A percentile compares a stretch with the other conserved stretches of the same genome.
phyloP scores from a whole-genome alignment of 2,329 filamentous ascomycete genomes.

The Scedosporium minutisporum region DNA sequence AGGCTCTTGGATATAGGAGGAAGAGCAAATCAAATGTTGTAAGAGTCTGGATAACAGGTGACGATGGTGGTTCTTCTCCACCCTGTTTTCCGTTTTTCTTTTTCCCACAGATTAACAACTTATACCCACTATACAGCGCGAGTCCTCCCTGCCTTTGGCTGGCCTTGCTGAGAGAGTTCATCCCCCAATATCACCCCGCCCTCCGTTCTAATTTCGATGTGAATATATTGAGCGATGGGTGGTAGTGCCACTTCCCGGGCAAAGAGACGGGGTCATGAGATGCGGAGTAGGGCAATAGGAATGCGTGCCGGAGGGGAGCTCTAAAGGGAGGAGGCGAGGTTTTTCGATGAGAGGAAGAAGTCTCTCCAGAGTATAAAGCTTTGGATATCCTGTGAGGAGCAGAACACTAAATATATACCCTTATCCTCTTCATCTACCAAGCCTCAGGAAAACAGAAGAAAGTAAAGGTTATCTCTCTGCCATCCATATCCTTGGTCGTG shows the following conservation, averaged over 20 bases:
- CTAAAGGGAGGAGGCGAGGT: neutral
- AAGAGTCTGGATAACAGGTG: neutral
- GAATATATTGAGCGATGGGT: neutral
- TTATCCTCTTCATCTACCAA: neutral
- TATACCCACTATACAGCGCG: neutral
- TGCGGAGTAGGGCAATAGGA: neutral
- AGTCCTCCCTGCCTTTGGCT: too few relatives aligned
- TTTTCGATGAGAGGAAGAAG: neutral
- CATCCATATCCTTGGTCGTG: neutral
- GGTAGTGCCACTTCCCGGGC: neutral
- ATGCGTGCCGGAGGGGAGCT: neutral
- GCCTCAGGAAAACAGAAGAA: neutral
- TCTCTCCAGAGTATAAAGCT: neutral
- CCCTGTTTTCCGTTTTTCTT: too few relatives aligned
- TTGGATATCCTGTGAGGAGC: neutral
- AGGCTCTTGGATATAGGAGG: neutral
- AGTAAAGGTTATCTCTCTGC: neutral
- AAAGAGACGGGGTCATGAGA: neutral
- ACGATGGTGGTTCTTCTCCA: neutral
- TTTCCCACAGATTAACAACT: conserved; percentile 1
- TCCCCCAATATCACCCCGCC: neutral
- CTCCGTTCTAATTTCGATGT: neutral
- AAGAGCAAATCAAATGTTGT: neutral
- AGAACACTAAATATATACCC: neutral
- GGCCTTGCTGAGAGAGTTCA: neutral